Conservation (phyloP, 352 stramenopile genomes). For the Poterioochromonas sp. region DNA sequence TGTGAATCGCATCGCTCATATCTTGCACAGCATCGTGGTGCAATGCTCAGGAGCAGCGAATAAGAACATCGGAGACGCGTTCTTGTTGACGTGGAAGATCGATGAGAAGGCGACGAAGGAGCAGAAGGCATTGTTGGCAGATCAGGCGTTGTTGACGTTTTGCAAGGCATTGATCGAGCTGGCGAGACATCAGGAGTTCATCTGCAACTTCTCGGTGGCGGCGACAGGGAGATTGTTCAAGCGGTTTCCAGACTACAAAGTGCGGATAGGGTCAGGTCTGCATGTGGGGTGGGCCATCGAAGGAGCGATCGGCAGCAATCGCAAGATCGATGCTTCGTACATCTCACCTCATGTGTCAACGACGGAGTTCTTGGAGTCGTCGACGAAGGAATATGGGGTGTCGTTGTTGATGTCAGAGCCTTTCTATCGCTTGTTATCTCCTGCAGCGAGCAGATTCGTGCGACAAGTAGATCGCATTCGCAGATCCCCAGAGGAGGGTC, state of each 20-base stretch:
- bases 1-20: constrained; percentile 65
- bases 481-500: neutral
- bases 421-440: constrained; percentile 42
- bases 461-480: constrained; percentile 35
- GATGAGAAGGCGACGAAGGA: constrained; percentile 30
- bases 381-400: constrained; percentile 62
- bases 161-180: constrained; percentile 79
- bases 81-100: constrained; percentile 70
- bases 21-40: constrained; percentile 63
- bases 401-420: constrained; percentile 45
- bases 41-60: constrained; percentile 59
- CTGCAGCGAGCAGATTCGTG: neutral
- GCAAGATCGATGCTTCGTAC: constrained; percentile 92
- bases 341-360: constrained; percentile 86
- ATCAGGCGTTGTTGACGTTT: constrained; percentile 71
- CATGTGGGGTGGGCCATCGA: constrained; percentile 89
- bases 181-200: constrained; percentile 48
- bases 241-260: constrained; percentile 48
- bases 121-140: constrained; percentile 62
- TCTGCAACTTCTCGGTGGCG: constrained; percentile 50
- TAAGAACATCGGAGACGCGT: constrained; percentile 78
- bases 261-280: constrained; percentile 86
- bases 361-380: constrained; percentile 80
- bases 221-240: constrained; percentile 45
- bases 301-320: constrained; percentile 82